Conservation (phyloP, 2,329 filamentous ascomycete genomes). For the Ceratocystis alfenasii region DNA sequence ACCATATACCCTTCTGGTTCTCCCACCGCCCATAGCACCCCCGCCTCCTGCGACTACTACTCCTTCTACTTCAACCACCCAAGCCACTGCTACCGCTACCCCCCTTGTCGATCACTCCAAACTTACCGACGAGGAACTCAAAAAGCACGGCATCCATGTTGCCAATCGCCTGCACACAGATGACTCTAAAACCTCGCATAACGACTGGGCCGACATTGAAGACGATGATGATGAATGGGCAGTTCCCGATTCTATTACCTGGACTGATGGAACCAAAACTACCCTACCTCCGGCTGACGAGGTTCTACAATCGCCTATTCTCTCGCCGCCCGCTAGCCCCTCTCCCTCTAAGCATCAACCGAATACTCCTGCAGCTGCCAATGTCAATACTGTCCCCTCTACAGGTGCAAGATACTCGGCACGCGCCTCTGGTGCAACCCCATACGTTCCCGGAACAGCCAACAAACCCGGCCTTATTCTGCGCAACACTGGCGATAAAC, state of each 20-base stretch:
- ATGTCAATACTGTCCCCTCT: conserved; percentile 23
- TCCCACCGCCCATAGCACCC: not conserved
- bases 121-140: conserved; percentile 75
- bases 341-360: conserved; percentile 26
- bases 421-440: not conserved
- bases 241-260: conserved; percentile 64
- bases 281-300: conserved; percentile 52
- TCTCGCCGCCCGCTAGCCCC: conserved; percentile 11
- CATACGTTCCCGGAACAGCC: not conserved
- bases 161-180: conserved; percentile 67
- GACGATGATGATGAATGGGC: conserved; percentile 83
- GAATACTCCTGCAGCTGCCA: conserved; percentile 32
- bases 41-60: conserved; percentile 24
- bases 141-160: conserved; percentile 77
- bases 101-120: conserved; percentile 63
- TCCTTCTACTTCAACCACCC: conserved; percentile 32
- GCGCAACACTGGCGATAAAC: conserved; percentile 55
- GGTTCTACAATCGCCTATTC: conserved; percentile 23
- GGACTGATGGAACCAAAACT: conserved; percentile 79
- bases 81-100: conserved; percentile 26
- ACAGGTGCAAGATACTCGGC: not conserved
- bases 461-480: conserved; percentile 49
- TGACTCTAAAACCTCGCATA: conserved; percentile 54
- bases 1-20: not conserved
- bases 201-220: conserved; percentile 83